Evolutionary conservation across 805 yeast species (phyloP), one percentile per base, ranked within the genome.

Genomic region (Metschnikowia lochheadii): DNA sequence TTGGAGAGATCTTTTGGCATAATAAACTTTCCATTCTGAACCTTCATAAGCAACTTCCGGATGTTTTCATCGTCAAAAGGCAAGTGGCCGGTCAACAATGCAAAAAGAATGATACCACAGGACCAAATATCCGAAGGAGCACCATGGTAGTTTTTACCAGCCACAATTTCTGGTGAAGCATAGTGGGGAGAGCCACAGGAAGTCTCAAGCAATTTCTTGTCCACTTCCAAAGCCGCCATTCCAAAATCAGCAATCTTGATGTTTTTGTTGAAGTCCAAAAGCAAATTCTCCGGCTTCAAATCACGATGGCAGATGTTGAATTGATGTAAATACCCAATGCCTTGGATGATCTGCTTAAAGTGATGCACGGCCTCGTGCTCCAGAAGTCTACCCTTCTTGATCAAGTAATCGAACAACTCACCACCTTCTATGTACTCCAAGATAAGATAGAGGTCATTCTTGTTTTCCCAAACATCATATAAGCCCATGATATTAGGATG

Each of bases 101-200:
- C 99, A 72, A 89, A 94, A 49, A 94, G 73, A 48, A 94, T 94
- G 54, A 94, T 89, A 61, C 99, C 98, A 71, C 97, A 91, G 6
- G 96, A 91, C 99, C 99, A 94, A 49, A 94, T 91, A 68, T 94
- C 99, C 32, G 95, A 84, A 39, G 96, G 97, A 31, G 96, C 90
- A 13, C 99, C 99, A 64, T 94, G 98, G 66, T 94, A 94, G 53
- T 84, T 89, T 54, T 86, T 82, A 35, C 99, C 99, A 11, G 96
- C 87, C 10, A 94, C 97, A 58, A 94, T 92, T 67, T 94, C 99
- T 0, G 99, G 99, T 8, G 97, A 89, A 1, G 98, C 99, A 68
- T 94, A 94, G 67, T 94, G 99, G 7, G 99, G 99, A 15, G 97
- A 90, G 1, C 99, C 99, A 69, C 99, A 94, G 17, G 95, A 85